phyloP scores from a whole-genome alignment of 495 filamentous ascomycete genomes.

The Cladorrhinum samala region DNA sequence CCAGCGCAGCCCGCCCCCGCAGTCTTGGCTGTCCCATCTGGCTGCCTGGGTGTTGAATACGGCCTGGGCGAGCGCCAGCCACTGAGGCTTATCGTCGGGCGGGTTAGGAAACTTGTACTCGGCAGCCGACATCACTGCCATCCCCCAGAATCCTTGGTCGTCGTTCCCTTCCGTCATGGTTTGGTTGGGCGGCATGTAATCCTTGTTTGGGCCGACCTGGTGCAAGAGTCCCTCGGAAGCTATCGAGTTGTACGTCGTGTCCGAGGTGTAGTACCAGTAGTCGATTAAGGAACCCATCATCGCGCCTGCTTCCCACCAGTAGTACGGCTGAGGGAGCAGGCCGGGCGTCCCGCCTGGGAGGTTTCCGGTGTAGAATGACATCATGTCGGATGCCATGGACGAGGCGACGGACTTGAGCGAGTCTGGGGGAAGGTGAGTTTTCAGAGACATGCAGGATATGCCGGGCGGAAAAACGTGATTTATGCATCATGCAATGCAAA shows the following conservation, averaged over 20 bases:
- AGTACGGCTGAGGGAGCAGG: constrained; percentile 37
- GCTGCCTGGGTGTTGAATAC: constrained; percentile 69
- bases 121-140: constrained; percentile 61
- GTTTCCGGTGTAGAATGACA: constrained; percentile 63
- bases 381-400: constrained; percentile 55
- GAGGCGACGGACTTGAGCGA: constrained; percentile 59
- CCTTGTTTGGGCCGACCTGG: constrained; percentile 51
- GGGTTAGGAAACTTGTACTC: constrained; percentile 59
- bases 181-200: constrained; percentile 62
- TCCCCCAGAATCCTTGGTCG: constrained; percentile 63
- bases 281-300: constrained; percentile 61
- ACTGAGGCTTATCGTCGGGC: constrained; percentile 53
- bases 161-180: constrained; percentile 59
- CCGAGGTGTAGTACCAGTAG: constrained; percentile 62
- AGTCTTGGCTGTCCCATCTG: constrained; percentile 61
- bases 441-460: neutral
- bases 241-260: constrained; percentile 53
- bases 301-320: constrained; percentile 72
- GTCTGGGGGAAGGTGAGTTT: constrained; percentile 48
- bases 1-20: constrained; percentile 74
- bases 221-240: constrained; percentile 51
- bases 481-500: neutral
- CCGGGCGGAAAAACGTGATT: neutral
- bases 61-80: constrained; percentile 72
- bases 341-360: constrained; percentile 48